Base-by-base conservation (phyloP, 225 moss, liverwort and hornwort genomes). In the Polytrichum formosum region DNA sequence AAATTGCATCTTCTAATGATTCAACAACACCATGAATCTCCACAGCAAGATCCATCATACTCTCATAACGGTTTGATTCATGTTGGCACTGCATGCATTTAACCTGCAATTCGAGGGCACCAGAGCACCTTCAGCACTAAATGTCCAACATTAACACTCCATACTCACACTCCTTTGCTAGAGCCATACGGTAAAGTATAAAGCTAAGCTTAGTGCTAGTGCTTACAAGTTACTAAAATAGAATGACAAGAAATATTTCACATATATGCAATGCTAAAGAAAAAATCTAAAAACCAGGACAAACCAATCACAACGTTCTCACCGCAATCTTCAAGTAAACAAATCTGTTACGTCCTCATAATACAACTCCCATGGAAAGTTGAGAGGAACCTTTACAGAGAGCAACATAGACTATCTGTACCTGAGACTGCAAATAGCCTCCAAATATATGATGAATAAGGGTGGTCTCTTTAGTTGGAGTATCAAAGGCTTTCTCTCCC, bases 1-100 rank as follows among this genome's bases (percentile, higher is more conserved):
- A 67, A 56, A 98, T 84, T 17, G 94, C 98, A 86, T 94, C 92
- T 74, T 94, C 98, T 18, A 98, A 72, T 53, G 92, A 91, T 77
- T 94, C 98, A 64, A 98, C 91, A 73, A 85, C 64, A 18, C 98
- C 98, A 62, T 98, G 91, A 67, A 98, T 98, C 81, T 98, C 98
- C 2, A 98, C 98, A 0, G 98, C 92, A 73, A 98, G 88, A 79
- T 98, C 98, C 98, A 98, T 94, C 94, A 94, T 94, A 71, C 84
- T 98, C 82, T 94, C 98, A 81, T 91, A 98, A 6, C 94, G 79
- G 74, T 94, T 94, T 37, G 98, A 98, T 75, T 98, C 82, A 75
- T 98, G 79, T 71, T 82, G 86, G 64, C 98, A 98, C 77, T 87
- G 80, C 94, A 94, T 90, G 53, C 98, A 98, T 75, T 91, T 91